Evolutionary conservation across 169 alveolate species (phyloP), one percentile per base, ranked within the genome.

Genomic region (Eimeria praecox): DNA sequence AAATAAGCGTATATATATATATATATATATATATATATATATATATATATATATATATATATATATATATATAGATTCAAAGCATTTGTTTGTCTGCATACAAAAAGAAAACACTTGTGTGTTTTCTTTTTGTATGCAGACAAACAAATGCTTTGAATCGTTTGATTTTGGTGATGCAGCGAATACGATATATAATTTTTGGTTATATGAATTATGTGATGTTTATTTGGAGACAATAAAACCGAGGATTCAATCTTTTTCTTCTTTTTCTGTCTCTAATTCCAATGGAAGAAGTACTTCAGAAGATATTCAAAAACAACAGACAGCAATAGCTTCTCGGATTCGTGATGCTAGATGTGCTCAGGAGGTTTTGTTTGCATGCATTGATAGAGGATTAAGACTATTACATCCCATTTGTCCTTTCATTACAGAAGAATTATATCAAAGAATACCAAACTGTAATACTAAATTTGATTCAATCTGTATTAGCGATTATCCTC

Each of bases 121-220:
- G 35, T 27, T 73, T 10, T 73, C 18, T 9, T 16, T 27, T 75
- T 83, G 49, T 59, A 62, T 4, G 0, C 90, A 88, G 77, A 96
- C 97, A 9, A 98, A 99, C 96, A 96, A 96, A 83, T 97, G 97
- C 56, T 97, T 99, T 95, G 99, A 98, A 59, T 95, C 96, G 54
- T 99, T 98, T 97, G 98, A 98, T 83, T 99, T 99, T 94, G 99
- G 99, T 44, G 99, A 99, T 35, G 99, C 98, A 30, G 99, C 99
- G n/a, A 97, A 97, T 89, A 98, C 98, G 35, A 96, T 99, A 1
- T 98, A 99, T 96, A 98, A 98, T 92, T 99, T 99, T 97, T 99
- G 99, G 99, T 99, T 99, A 56, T 98, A 99, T 95, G 99, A 99
- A 42, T 97, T 99, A 38, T 99, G 99, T 93, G 99, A 99, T 97